Evolutionary conservation across 805 yeast genomes (phyloP).

Genomic region (Huiozyma naganishii): DNA sequence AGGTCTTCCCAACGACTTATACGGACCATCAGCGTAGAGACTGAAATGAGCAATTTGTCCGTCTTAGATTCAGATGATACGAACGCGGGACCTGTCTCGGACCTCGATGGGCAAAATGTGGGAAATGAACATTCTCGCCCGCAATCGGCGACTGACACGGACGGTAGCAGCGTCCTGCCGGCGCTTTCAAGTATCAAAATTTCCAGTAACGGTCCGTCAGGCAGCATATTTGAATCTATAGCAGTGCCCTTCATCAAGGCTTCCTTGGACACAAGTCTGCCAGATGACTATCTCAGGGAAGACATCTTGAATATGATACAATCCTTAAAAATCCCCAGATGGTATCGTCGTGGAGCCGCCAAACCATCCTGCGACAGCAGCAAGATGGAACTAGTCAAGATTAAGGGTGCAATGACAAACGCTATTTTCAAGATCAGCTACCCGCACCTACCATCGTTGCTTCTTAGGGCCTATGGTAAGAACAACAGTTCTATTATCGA

Average conservation of each 20-base stretch:
- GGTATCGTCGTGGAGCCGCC: slow-evolving; percentile 45
- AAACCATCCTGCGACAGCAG: slow-evolving; percentile 28
- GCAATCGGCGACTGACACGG: slow-evolving; percentile 5
- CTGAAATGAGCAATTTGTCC: no score
- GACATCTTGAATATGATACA: slow-evolving; percentile 61
- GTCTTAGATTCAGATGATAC: no score
- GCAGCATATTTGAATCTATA: slow-evolving; percentile 10
- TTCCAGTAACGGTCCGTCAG: slow-evolving; percentile 1
- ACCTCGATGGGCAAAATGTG: no score
- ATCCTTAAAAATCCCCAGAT: slow-evolving; percentile 58
- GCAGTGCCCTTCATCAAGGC: slow-evolving; percentile 44
- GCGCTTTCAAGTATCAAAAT: slow-evolving; percentile 5
- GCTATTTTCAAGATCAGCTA: slow-evolving; percentile 72
- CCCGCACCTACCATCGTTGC: slow-evolving; percentile 47
- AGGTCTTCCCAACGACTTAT: slow-evolving; percentile 22
- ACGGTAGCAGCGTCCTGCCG: slow-evolving; percentile 16
- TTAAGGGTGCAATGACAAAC: slow-evolving; percentile 90
- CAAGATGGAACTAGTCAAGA: slow-evolving; percentile 47
- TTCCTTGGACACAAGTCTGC: slow-evolving; percentile 63
- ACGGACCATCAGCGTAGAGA: slow-evolving; percentile 21
- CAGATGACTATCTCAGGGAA: slow-evolving; percentile 73
- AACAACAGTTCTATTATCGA: slow-evolving; percentile 81
- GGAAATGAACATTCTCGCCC: no score
- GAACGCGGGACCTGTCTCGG: no score
- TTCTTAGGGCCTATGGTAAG: slow-evolving; percentile 80